Evolutionary conservation across 2,329 filamentous ascomycete species (phyloP), one percentile per base, ranked within the genome.

Genomic region (Cryphonectria carpinicola): DNA sequence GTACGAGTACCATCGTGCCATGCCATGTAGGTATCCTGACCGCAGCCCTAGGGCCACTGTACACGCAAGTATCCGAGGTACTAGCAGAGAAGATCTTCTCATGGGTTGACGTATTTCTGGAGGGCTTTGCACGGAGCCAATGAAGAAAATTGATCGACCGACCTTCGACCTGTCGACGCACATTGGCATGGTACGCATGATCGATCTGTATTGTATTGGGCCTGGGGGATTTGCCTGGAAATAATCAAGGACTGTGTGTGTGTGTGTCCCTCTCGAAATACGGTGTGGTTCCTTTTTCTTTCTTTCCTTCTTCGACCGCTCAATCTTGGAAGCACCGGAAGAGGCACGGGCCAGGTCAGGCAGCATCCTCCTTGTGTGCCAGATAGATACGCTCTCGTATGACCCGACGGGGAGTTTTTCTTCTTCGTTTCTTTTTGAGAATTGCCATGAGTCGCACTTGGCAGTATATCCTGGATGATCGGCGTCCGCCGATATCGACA

Each of bases 51-150:
- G 54, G 54, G 7, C 54, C 54, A 58, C 54, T 32, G 54, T 58
- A 58, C 54, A 58, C 54, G 54, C 35, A 58, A 58, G 54, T 58
- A 58, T 28, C 46, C 54, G 54, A 3, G 7, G 25, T 58, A 17
- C 54, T 32, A 58, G 25, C 19, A 32, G 25, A 58, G 54, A 58
- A 56, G 54, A 58, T 58, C 54, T 58, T 58, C 54, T 35, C 54
- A 58, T 58, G 54, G 54, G 54, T 32, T 58, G 54, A 58, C 54
- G 54, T 58, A 32, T 58, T 58, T 49, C 46, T 49, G 22, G 46
- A 49, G 46, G 22, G 46, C 22, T 11, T 49, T 6, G 22, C n/a
- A 22, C 22, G 46, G 7, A 49, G 10, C 17, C 46, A 49, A 19
- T 35, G 25, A 32, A 14, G 28, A 58, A 22, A 49, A 49, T 32